Conservation (phyloP, 2,329 filamentous ascomycete species). For the Claviceps capensis region DNA sequence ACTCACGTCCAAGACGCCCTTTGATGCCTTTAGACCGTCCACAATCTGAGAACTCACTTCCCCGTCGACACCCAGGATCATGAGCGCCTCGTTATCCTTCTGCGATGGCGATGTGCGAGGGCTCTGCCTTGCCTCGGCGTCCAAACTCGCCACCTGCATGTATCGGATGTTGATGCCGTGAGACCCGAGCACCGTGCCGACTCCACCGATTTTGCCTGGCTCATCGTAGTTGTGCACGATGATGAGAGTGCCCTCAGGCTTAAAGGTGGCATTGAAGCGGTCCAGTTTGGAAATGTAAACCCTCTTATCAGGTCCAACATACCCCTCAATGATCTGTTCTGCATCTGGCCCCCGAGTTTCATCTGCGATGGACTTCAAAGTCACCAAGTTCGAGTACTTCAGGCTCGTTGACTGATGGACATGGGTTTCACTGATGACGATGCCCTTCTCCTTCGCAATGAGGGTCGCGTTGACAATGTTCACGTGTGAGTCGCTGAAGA, state of each 20-base stretch:
- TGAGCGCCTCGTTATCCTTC: slow-evolving; percentile 54
- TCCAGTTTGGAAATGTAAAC: slow-evolving; percentile 61
- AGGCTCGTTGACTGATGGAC: slow-evolving; percentile 46
- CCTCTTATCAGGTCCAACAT: slow-evolving; percentile 43
- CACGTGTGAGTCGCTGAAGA: slow-evolving; percentile 55
- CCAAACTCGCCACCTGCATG: slow-evolving; percentile 57
- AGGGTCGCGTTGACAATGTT: slow-evolving; percentile 74
- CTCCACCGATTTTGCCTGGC: slow-evolving; percentile 70
- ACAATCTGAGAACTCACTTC: slow-evolving; percentile 44
- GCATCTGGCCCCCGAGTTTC: slow-evolving; percentile 11
- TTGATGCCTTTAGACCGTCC: slow-evolving; percentile 30
- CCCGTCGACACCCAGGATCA: slow-evolving; percentile 66
- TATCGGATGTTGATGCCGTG: slow-evolving; percentile 66
- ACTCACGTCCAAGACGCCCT: slow-evolving; percentile 43
- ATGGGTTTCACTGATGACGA: slow-evolving; percentile 62
- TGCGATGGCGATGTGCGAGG: slow-evolving; percentile 8
- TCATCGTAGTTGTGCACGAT: slow-evolving; percentile 72
- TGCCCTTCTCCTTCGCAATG: slow-evolving; percentile 63
- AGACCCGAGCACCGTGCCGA: slow-evolving; percentile 55
- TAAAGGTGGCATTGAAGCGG: slow-evolving; percentile 60
- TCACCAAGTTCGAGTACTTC: slow-evolving; percentile 58
- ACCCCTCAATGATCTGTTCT: slow-evolving; percentile 47
- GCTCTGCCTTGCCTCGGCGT: slow-evolving; percentile 11
- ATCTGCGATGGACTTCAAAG: slow-evolving; percentile 40
- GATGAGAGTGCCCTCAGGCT: slow-evolving; percentile 59